These are phyloP conservation scores for Cryptosporidium sp. DNA, from an alignment of 169 alveolate genomes.

Conservation along the genomic window DNA sequence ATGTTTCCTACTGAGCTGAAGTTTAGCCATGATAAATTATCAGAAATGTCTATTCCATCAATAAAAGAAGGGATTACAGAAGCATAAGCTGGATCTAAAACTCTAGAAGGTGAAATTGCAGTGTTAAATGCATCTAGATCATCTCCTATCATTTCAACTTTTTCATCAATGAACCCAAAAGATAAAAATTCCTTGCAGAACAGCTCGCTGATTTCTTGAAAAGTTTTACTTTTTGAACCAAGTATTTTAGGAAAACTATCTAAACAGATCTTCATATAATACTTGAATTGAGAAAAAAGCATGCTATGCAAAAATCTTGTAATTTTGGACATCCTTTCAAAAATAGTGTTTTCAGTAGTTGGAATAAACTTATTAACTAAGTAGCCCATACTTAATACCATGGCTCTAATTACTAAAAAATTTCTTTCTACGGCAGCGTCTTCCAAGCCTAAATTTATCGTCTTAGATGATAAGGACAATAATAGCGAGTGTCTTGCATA, in stretches of 20 bases:
- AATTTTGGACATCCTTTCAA: not conserved
- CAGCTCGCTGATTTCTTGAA: not conserved
- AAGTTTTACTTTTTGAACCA: not conserved
- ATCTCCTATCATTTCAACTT: not conserved
- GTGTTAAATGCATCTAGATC: not conserved
- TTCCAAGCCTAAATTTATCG: not conserved
- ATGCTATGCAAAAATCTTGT: not conserved
- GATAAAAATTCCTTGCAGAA: conserved; percentile 42
- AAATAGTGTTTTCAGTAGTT: not conserved
- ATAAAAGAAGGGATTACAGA: conserved; percentile 16
- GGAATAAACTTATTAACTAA: conserved; percentile 4
- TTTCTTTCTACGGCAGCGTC: not conserved
- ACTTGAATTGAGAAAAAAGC: not conserved
- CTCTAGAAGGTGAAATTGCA: conserved; percentile 9
- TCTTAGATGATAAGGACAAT: not conserved
- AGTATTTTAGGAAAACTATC: not conserved
- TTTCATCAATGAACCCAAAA: conserved; percentile 42
- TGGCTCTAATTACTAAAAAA: conserved; percentile 4
- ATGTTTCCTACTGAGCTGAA: not conserved
- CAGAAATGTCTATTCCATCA: not conserved
- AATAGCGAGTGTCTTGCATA: conserved; percentile 23
- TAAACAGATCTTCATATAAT: not conserved
- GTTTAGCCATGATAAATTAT: not conserved
- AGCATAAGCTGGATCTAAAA: conserved; percentile 1
- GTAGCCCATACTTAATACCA: conserved; percentile 3